Evolutionary conservation across 83 land plant genomes (phyloP), one percentile per base, ranked within the genome.

Genomic region (Picea abies): DNA sequence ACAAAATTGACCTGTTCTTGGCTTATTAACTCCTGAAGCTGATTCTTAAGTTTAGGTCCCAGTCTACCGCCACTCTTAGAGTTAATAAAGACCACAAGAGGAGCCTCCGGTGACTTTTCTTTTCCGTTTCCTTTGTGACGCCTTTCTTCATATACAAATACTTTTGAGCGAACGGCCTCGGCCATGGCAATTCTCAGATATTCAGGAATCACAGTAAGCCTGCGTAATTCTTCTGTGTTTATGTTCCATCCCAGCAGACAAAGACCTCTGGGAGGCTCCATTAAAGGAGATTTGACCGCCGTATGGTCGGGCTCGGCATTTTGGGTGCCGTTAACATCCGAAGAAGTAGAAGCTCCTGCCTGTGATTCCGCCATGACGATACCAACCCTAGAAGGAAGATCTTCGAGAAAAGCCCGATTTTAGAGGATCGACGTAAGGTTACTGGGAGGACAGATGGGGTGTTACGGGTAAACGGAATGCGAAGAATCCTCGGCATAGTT

Each of bases 61-160:
- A 90, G 88, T 9, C 94, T 87, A 11, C 97, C 97, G 0, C 98
- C 98, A 82, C 98, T 96, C 14, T 80, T 84, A 52, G 98, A 88
- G 79, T 96, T 96, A 16, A 96, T 84, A 72, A 96, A 92, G 7
- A 93, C 91, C 16, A 96, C 86, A 68, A 96, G 58, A 3, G 98
- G 98, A 65, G 82, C 80, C 84, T 87, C 89, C 8, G 96, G 92
- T 25, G 90, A 81, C 61, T 81, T 83, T n/a, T n/a, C 82, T 25
- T 9, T 7, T 44, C 81, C 79, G 23, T 82, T 87, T 58, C 60
- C 75, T 37, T 63, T 64, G 39, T 81, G 75, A 16, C 78, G 78
- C 62, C 65, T 19, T 14, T 49, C 58, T 80, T 61, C 89, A n/a
- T 73, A 84, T 0, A 37, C 84, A 44, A 73, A 73, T 44, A n/a